Evolutionary conservation across 768 basidiomycete genomes (phyloP).

Genomic region (Dendrothele bispora): DNA sequence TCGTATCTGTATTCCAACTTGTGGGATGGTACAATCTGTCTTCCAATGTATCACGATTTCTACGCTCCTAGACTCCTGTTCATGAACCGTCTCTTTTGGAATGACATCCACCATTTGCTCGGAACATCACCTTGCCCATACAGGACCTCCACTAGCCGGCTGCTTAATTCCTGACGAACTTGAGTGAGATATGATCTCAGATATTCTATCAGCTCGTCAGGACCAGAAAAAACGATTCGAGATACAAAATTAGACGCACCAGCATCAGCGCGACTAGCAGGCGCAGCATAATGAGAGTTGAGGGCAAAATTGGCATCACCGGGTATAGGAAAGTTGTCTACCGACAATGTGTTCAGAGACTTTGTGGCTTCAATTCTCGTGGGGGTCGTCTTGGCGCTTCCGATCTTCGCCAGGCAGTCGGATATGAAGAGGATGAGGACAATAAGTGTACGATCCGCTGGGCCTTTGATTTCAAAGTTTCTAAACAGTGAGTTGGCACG

Average conservation of each 20-base stretch:
- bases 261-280: conserved; percentile 72
- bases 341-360: conserved; percentile 84
- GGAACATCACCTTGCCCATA: conserved; percentile 95
- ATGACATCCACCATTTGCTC: conserved; percentile 99
- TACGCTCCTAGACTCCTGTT: conserved; percentile 81
- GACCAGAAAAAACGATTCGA: not conserved
- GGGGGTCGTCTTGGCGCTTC: conserved; percentile 63
- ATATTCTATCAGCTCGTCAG: conserved; percentile 54
- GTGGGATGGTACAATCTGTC: too few species aligned
- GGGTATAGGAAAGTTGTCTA: conserved; percentile 91
- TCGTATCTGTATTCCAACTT: too few species aligned
- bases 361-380: conserved; percentile 86
- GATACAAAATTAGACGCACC: conserved; percentile 49
- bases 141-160: conserved; percentile 80
- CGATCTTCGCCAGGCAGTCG: conserved; percentile 92
- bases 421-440: conserved; percentile 97
- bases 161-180: conserved; percentile 88
- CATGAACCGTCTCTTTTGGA: conserved; percentile 97
- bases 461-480: conserved; percentile 99
- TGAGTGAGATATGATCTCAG: conserved; percentile 91
- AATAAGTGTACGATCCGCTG: conserved; percentile 94
- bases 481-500: conserved; percentile 98
- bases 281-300: conserved; percentile 88
- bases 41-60: conserved; percentile 17
- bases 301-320: conserved; percentile 95